Base-by-base conservation (phyloP, 768 basidiomycete genomes). In the Boletus reticuloceps region DNA sequence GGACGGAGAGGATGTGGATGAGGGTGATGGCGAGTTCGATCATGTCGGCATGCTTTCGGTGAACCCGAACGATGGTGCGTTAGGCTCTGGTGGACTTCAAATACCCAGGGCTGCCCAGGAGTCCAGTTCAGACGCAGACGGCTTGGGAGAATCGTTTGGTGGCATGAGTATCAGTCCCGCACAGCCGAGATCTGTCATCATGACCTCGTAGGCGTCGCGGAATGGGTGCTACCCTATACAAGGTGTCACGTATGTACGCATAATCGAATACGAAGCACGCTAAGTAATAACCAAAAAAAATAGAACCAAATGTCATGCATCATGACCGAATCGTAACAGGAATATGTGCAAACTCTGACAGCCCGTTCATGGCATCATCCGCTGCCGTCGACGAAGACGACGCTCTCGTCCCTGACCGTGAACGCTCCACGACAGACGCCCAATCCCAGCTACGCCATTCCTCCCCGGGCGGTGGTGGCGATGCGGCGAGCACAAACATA, bases 111-210 rank as follows among this genome's bases (percentile, higher is more conserved):
- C 58, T 36, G 47, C 58, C 2, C 59, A 55, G 12, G 64, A 62
- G 16, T 69, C 68, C 11, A 22, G 39, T 34, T 50, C 65, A 6
- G 78, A 79, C 50, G 77, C 81, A n/a, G 76, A 75, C 27, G 81
- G 77, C 4, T 75, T 92, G 7, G 87, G 84, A 9, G 76, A 75
- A 58, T 89, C 87, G 5, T 81, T 93, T 58, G 87, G 81, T 10
- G 85, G 82, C 32, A 91, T 93, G 90, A 92, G 88, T 61, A 93
- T 93, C 59, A 92, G 91, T 61, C 91, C 91, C 12, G 70, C 68
- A 31, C 76, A 61, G 12, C 61, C 71, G n/a, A 60, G 22, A 46
- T 42, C 60, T 7, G 52, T 60, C 19, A 39, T 63, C 17, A 56
- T 65, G 52, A 47, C 51, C 5, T 57, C 54, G 16, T 65, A 58